phyloP scores from a whole-genome alignment of 164 flowering plant species.

The Platanus orientalis region DNA sequence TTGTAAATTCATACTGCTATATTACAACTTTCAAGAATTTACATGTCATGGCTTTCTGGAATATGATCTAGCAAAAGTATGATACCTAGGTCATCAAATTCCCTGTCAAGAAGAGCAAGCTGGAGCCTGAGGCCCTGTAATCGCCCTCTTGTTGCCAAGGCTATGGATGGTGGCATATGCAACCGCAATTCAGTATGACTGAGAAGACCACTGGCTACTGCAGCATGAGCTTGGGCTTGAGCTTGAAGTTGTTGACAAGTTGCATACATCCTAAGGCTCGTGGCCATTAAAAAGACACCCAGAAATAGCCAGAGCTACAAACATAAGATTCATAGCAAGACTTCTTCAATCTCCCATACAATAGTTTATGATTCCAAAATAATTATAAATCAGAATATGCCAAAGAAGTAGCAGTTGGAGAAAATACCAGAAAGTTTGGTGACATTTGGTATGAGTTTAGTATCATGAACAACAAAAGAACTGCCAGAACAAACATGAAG shows the following conservation, averaged over 20 bases:
- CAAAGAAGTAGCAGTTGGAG: background rate
- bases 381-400: background rate
- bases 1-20: background rate
- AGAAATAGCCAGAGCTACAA: slow-evolving; percentile 89
- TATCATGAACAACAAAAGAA: slow-evolving; percentile 80
- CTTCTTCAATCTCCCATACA: background rate
- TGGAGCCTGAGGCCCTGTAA: slow-evolving; percentile 90
- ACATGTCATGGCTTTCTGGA: background rate
- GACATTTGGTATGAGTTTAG: slow-evolving; percentile 91
- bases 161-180: slow-evolving; percentile 88
- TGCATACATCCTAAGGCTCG: slow-evolving; percentile 91
- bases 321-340: background rate
- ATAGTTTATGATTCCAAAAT: background rate
- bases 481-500: slow-evolving; percentile 33
- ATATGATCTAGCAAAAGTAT: background rate
- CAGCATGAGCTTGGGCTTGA: slow-evolving; percentile 89
- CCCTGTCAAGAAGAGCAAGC: slow-evolving; percentile 99
- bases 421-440: slow-evolving; percentile 83
- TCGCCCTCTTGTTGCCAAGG: slow-evolving; percentile 88
- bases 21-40: background rate
- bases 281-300: slow-evolving; percentile 86
- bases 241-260: slow-evolving; percentile 98
- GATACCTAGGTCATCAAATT: slow-evolving; percentile 94
- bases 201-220: slow-evolving; percentile 76
- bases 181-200: slow-evolving; percentile 85